Evolutionary conservation across 2,329 filamentous ascomycete genomes (phyloP).

Genomic region (Diaporthe nobilis): DNA sequence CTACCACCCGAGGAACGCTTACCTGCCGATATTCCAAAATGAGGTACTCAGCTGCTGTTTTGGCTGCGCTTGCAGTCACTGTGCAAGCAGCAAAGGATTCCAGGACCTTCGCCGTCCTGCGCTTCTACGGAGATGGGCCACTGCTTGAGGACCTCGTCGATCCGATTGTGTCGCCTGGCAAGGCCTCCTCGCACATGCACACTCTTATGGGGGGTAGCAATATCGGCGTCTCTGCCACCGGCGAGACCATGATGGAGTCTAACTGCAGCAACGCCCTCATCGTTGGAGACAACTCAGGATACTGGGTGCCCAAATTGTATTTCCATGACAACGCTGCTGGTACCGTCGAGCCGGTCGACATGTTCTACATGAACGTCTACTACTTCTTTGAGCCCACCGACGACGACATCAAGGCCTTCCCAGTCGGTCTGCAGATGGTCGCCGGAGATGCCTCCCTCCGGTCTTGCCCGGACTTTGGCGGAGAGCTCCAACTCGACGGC

Average conservation of each 20-base stretch:
- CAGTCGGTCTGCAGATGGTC: slow-evolving; percentile 78
- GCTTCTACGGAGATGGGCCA: slow-evolving; percentile 76
- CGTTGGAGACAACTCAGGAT: slow-evolving; percentile 79
- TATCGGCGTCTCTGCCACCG: slow-evolving; percentile 74
- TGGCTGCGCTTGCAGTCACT: slow-evolving; percentile 57
- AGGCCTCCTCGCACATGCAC: slow-evolving; percentile 74
- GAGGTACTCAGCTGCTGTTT: slow-evolving; percentile 19
- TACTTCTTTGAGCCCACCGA: slow-evolving; percentile 79
- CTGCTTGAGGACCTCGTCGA: slow-evolving; percentile 74
- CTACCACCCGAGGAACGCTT: background rate
- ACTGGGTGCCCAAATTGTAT: slow-evolving; percentile 83
- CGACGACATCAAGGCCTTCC: slow-evolving; percentile 79
- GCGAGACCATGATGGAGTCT: slow-evolving; percentile 70
- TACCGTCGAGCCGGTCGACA: slow-evolving; percentile 74
- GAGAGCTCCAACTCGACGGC: slow-evolving; percentile 61
- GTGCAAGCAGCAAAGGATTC: slow-evolving; percentile 57
- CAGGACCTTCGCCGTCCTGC: slow-evolving; percentile 77
- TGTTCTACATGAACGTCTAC: slow-evolving; percentile 83
- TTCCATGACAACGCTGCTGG: slow-evolving; percentile 75
- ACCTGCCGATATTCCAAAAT: slow-evolving; percentile 19
- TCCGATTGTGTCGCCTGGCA: slow-evolving; percentile 76
- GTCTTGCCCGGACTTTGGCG: slow-evolving; percentile 66
- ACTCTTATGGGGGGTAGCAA: slow-evolving; percentile 79
- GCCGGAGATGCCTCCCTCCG: slow-evolving; percentile 74
- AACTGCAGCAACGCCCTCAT: slow-evolving; percentile 80